A percentile compares a stretch with the other conserved stretches of the same genome.
Conservation (phyloP, 2,329 filamentous ascomycete species). For the Pseudogymnoascus sp. region DNA sequence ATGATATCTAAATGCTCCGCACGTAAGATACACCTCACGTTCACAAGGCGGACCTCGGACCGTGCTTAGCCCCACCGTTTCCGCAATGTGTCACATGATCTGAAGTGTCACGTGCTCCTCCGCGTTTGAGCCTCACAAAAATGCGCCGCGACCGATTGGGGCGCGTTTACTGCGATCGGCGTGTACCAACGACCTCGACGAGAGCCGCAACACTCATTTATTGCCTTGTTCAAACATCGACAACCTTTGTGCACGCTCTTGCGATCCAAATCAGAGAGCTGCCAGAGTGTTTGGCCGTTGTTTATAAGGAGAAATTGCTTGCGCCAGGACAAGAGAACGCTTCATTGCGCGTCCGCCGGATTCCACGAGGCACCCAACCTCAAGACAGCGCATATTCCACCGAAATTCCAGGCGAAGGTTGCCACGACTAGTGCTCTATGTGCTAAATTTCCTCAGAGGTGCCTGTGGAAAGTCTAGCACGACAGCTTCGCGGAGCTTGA, state of each 20-base stretch:
- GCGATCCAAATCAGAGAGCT: constrained; percentile 25
- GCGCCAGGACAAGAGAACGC: constrained; percentile 14
- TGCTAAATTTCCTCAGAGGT: background rate
- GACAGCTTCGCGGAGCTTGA: background rate
- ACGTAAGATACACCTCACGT: background rate
- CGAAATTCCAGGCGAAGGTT: background rate
- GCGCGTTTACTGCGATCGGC: constrained; percentile 1
- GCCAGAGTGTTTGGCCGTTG: constrained; percentile 28
- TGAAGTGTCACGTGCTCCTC: background rate
- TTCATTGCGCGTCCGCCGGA: constrained; percentile 16
- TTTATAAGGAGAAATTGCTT: constrained; percentile 11
- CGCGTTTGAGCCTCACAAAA: background rate
- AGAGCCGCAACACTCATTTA: constrained; percentile 16
- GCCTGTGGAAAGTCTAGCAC: constrained; percentile 5
- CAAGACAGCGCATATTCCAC: background rate
- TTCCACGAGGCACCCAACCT: constrained; percentile 1
- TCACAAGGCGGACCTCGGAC: constrained; percentile 6
- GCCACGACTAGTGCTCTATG: background rate
- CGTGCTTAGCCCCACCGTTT: background rate
- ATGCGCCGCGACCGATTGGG: background rate
- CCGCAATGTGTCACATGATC: background rate
- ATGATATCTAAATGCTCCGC: background rate
- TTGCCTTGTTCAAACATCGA: constrained; percentile 21
- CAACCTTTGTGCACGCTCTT: constrained; percentile 28
- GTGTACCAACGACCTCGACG: constrained; percentile 15